Conservation (phyloP, 805 yeast genomes). For the Yamadazyma nakazawae region DNA sequence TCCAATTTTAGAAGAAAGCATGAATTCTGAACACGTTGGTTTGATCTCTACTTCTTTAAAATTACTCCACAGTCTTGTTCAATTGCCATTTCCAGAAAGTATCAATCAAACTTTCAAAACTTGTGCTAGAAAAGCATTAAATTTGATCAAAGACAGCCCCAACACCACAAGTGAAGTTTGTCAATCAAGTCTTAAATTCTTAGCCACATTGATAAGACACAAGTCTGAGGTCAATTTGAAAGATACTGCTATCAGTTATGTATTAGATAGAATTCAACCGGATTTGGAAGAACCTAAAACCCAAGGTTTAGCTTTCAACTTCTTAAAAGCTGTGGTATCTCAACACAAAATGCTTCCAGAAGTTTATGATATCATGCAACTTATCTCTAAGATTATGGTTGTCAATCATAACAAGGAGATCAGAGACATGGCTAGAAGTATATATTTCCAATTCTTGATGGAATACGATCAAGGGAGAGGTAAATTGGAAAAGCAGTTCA, state of each 20-base stretch:
- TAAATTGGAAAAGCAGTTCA: slow-evolving; percentile 76
- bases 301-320: slow-evolving; percentile 85
- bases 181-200: slow-evolving; percentile 72
- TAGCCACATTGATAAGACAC: slow-evolving; percentile 70
- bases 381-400: slow-evolving; percentile 78
- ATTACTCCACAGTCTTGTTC: slow-evolving; percentile 56
- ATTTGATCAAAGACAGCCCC: slow-evolving; percentile 70
- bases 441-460: slow-evolving; percentile 81
- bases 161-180: slow-evolving; percentile 74
- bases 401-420: slow-evolving; percentile 82
- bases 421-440: slow-evolving; percentile 78
- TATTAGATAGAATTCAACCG: slow-evolving; percentile 70
- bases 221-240: slow-evolving; percentile 63
- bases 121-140: slow-evolving; percentile 59
- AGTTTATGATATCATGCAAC: slow-evolving; percentile 83
- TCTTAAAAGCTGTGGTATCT: slow-evolving; percentile 72
- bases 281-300: slow-evolving; percentile 87
- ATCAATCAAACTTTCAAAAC: slow-evolving; percentile 50
- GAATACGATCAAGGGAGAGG: slow-evolving; percentile 93
- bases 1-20: slow-evolving; percentile 61
- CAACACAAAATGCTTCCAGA: slow-evolving; percentile 80
- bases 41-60: slow-evolving; percentile 68
- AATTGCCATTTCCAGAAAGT: slow-evolving; percentile 59
- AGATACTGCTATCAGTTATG: slow-evolving; percentile 67
- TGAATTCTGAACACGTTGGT: slow-evolving; percentile 69